These are phyloP conservation scores for Hylodesmum podocarpum DNA, from an alignment of 306 rosid genomes.

Conservation along the genomic window DNA sequence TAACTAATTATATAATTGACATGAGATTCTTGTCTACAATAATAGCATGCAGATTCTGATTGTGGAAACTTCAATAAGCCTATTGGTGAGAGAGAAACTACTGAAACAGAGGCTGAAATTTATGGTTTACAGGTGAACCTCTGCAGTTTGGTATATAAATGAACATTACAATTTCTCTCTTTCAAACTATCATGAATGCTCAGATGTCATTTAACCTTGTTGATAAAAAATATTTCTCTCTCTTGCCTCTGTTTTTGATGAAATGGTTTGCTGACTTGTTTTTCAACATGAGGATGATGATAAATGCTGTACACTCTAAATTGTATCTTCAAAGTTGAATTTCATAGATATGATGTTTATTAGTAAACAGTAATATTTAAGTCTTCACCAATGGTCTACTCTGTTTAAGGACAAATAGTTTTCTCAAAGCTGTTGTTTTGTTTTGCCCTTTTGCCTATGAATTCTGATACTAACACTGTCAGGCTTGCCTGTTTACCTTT, in stretches of 20 bases:
- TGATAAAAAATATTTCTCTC: neutral
- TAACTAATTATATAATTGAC: conserved; percentile 8
- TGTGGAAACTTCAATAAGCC: conserved; percentile 36
- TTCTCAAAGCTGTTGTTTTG: neutral
- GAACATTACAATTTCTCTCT: neutral
- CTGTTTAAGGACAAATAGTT: neutral
- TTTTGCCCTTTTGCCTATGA: neutral
- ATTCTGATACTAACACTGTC: neutral
- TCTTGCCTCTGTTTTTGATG: neutral
- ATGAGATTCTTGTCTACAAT: conserved; percentile 24
- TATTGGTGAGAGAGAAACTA: conserved; percentile 47
- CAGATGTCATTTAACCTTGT: neutral
- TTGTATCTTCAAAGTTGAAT: neutral
- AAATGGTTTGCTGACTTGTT: neutral
- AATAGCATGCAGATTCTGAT: conserved; percentile 50
- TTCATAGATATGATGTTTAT: neutral
- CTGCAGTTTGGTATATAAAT: conserved; percentile 22
- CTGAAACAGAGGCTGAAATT: conserved; percentile 72
- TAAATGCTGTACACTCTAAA: neutral
- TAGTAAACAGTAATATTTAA: neutral
- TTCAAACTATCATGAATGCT: conserved; percentile 25
- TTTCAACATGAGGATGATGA: conserved; percentile 16
- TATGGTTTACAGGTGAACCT: conserved; percentile 82
- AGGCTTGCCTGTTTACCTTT: neutral
- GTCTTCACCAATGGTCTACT: neutral